These are phyloP conservation scores for Oehlia diaphana DNA, from an alignment of 192 early-diverging fungal genomes.

Conservation along the genomic window DNA sequence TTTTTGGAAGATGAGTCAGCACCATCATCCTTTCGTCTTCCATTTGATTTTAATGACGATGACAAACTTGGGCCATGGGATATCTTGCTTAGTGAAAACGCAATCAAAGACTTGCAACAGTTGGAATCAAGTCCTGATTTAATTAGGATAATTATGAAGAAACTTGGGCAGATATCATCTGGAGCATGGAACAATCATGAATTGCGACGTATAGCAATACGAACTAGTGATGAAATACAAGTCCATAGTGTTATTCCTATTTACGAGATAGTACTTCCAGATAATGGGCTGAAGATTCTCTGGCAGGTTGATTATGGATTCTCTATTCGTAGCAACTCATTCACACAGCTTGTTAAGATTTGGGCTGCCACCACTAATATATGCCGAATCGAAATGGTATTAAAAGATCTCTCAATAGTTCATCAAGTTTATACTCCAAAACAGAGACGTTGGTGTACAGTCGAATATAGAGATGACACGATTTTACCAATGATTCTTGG, in stretches of 20 bases:
- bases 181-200: conserved; percentile 1
- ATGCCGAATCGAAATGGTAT: neutral
- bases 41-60: conserved; percentile 23
- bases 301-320: conserved; percentile 26
- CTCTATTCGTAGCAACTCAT: neutral
- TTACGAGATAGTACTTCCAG: neutral
- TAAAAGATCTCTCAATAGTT: conserved; percentile 6
- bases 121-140: neutral
- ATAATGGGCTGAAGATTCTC: neutral
- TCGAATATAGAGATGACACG: neutral
- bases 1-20: neutral
- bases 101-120: conserved; percentile 13
- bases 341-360: conserved; percentile 12
- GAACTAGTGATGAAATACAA: too few species aligned
- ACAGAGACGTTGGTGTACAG: neutral
- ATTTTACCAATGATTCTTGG: conserved; percentile 15
- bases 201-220: neutral
- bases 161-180: conserved; percentile 19
- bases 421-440: conserved; percentile 1
- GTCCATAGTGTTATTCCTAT: neutral
- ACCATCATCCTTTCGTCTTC: neutral
- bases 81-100: conserved; percentile 4
- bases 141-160: conserved; percentile 14
- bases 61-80: conserved; percentile 23
- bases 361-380: conserved; percentile 3